These are phyloP conservation scores for Oropetium thomaeum DNA, from an alignment of 176 grass and related monocot genomes.

Conservation along the genomic window DNA sequence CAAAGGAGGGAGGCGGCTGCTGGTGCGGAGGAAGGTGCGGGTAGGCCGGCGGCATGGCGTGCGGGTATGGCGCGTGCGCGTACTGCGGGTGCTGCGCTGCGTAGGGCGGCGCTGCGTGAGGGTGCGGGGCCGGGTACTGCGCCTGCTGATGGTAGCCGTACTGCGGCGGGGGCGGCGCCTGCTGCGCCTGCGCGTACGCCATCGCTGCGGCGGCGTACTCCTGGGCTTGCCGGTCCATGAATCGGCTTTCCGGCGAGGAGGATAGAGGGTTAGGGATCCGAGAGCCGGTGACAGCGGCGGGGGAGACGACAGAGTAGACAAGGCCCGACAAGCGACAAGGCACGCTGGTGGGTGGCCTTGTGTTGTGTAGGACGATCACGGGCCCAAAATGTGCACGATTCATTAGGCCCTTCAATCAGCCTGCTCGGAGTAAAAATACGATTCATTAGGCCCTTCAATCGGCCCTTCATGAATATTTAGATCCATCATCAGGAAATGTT, in stretches of 20 bases:
- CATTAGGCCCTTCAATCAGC: too few species aligned
- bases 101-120: constrained; percentile 44
- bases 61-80: constrained; percentile 58
- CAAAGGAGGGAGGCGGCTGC: constrained; percentile 32
- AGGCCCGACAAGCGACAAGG: not conserved
- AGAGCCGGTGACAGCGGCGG: constrained; percentile 24
- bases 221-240: constrained; percentile 80
- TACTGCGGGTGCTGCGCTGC: constrained; percentile 61
- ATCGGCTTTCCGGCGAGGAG: not conserved
- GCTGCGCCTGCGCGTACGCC: constrained; percentile 80
- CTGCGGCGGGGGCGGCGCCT: constrained; percentile 48
- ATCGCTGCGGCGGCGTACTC: constrained; percentile 75
- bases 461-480: too few species aligned
- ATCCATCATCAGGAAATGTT: too few species aligned
- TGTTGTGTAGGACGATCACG: too few species aligned
- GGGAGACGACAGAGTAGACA: constrained; percentile 6
- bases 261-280: constrained; percentile 12
- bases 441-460: too few species aligned
- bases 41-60: constrained; percentile 48
- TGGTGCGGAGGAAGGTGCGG: constrained; percentile 54
- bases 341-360: not conserved
- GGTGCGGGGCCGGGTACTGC: constrained; percentile 61
- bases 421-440: too few species aligned
- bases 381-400: too few species aligned
- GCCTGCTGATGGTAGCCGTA: constrained; percentile 81